Evolutionary conservation across 306 rosid species (phyloP).

Genomic region (Prunus mume): DNA sequence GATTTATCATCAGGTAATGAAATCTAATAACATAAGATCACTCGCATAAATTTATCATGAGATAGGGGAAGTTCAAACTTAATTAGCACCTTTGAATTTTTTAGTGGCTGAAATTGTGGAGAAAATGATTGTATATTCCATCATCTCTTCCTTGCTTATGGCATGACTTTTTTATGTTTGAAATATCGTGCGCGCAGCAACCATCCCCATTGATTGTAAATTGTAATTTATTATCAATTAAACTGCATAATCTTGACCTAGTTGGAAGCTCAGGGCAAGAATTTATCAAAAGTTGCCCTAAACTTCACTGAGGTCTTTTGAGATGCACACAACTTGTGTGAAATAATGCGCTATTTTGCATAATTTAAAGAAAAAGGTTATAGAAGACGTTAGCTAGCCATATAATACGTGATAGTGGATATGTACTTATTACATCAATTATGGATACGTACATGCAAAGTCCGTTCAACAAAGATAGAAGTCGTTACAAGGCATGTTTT

Average conservation of each 20-base stretch:
- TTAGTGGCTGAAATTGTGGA: neutral
- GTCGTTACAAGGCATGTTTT: no score
- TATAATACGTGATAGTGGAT: no score
- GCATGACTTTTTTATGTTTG: neutral
- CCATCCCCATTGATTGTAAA: neutral
- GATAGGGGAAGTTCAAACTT: no score
- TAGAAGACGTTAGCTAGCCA: no score
- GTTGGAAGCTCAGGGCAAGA: neutral
- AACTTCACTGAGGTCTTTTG: neutral
- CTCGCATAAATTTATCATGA: neutral
- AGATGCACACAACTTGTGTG: neutral
- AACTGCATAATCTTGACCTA: no score
- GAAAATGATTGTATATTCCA: neutral
- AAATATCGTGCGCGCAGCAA: neutral
- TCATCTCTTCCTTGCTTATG: neutral
- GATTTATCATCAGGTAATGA: neutral
- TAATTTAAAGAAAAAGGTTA: no score
- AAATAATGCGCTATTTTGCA: no score
- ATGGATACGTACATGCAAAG: no score
- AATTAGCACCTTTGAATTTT: neutral
- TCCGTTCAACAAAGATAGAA: no score
- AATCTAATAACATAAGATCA: neutral
- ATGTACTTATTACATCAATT: no score
- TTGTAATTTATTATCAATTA: no score
- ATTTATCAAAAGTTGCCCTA: no score